Conservation (phyloP, 1,284 basidiomycete species). For the Boletellus sp. region DNA sequence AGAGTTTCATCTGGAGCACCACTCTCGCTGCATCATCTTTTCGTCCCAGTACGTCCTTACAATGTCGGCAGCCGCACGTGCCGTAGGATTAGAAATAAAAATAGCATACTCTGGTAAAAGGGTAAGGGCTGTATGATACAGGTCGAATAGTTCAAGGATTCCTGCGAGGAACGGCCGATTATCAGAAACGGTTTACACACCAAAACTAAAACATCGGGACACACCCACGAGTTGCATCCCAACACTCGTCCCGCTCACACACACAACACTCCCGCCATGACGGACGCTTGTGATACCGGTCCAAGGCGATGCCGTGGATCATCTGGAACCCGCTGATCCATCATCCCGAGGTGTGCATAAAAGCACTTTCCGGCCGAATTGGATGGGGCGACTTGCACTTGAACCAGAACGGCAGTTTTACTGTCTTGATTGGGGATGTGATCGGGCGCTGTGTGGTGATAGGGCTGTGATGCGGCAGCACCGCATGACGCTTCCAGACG, state of each 20-base stretch:
- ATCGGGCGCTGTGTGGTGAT: neutral
- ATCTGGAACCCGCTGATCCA: conserved; percentile 15
- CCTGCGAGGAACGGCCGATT: neutral
- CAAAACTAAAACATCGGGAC: neutral
- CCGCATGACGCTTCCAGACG: conserved; percentile 16
- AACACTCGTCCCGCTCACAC: conserved; percentile 10
- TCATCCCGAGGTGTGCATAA: conserved; percentile 29
- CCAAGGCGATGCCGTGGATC: conserved; percentile 12
- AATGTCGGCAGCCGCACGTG: neutral
- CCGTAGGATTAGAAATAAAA: neutral
- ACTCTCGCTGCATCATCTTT: too few relatives aligned
- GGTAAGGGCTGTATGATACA: neutral
- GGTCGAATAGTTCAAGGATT: neutral
- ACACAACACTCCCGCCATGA: conserved; percentile 27
- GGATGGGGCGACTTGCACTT: conserved; percentile 26
- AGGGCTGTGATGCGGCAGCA: neutral
- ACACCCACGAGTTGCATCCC: neutral
- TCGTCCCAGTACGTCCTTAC: neutral
- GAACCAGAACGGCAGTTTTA: conserved; percentile 21
- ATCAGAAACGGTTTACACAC: neutral
- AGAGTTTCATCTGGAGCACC: too few relatives aligned
- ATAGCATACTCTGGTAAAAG: neutral
- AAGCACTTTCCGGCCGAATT: conserved; percentile 26
- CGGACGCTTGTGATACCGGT: conserved; percentile 14
- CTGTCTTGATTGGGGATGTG: neutral